These are phyloP conservation scores for Sarocladium kiliense DNA, from an alignment of 2,329 filamentous ascomycete genomes.

Conservation along the genomic window DNA sequence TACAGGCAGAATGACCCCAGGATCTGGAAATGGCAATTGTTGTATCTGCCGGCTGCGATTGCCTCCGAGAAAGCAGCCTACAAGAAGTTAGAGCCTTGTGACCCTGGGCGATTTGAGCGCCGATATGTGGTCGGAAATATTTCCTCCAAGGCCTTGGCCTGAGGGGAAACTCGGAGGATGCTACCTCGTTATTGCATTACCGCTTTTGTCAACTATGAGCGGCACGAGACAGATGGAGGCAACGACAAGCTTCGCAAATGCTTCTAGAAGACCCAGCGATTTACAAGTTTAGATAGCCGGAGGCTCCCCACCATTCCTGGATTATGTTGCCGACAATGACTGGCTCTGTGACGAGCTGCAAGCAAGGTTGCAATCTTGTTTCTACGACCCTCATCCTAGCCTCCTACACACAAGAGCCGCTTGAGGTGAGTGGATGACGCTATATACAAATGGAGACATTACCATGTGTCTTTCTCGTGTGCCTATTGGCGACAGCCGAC, in stretches of 20 bases:
- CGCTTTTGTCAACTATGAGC: neutral
- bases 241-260: neutral
- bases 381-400: too few relatives aligned
- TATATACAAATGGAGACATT: too few relatives aligned
- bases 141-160: neutral
- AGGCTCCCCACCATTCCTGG: neutral
- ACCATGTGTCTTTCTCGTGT: too few relatives aligned
- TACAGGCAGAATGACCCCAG: conserved; percentile 4
- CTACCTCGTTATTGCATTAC: neutral
- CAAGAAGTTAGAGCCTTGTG: neutral
- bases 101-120: neutral
- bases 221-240: neutral
- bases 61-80: conserved; percentile 1
- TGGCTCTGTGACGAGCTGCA: too few relatives aligned
- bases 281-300: too few relatives aligned
- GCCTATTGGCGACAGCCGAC: too few relatives aligned
- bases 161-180: conserved; percentile 6
- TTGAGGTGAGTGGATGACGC: too few relatives aligned
- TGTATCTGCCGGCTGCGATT: neutral
- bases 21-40: neutral
- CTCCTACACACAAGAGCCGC: too few relatives aligned
- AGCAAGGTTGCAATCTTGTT: too few relatives aligned
- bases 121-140: conserved; percentile 5
- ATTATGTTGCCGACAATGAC: too few relatives aligned
- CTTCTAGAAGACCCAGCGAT: neutral